Conservation (phyloP, 306 rosid species). For the Vigna mungo region DNA sequence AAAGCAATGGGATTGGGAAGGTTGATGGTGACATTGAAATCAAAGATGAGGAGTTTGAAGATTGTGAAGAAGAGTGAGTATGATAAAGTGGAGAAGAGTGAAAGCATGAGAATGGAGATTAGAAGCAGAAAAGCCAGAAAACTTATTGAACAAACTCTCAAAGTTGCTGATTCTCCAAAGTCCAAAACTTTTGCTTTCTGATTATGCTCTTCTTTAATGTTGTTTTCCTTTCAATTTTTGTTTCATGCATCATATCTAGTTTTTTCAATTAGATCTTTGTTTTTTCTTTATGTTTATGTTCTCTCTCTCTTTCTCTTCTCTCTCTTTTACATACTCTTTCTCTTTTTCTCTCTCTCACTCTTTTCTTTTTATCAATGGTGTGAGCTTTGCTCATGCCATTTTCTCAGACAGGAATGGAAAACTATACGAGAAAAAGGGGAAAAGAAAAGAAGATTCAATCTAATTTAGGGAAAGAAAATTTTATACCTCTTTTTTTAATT, state of each 20-base stretch:
- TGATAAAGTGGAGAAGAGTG: conserved; percentile 93
- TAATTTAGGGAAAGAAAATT: background rate
- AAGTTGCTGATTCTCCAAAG: conserved; percentile 81
- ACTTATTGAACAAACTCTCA: conserved; percentile 76
- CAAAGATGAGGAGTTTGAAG: conserved; percentile 73
- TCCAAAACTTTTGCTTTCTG: conserved; percentile 60
- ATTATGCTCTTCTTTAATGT: background rate
- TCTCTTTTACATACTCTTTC: background rate
- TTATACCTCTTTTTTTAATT: too few relatives aligned
- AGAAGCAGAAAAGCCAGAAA: conserved; percentile 87
- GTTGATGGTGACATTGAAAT: conserved; percentile 67
- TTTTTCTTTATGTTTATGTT: background rate
- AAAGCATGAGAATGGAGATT: conserved; percentile 95
- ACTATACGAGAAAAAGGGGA: background rate
- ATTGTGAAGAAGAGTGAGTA: conserved; percentile 65
- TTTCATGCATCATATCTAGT: background rate
- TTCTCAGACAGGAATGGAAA: background rate
- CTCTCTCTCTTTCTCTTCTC: background rate
- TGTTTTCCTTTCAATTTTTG: background rate
- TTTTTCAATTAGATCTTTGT: background rate
- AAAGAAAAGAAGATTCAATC: background rate
- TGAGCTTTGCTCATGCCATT: background rate
- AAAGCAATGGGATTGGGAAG: conserved; percentile 63
- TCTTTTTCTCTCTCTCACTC: background rate
- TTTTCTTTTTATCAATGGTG: background rate